A percentile compares a stretch with the other conserved stretches of the same genome.
These are phyloP conservation scores for Sarocladiaceae sp. DNA, from an alignment of 2,329 filamentous ascomycete species.

Conservation along the genomic window DNA sequence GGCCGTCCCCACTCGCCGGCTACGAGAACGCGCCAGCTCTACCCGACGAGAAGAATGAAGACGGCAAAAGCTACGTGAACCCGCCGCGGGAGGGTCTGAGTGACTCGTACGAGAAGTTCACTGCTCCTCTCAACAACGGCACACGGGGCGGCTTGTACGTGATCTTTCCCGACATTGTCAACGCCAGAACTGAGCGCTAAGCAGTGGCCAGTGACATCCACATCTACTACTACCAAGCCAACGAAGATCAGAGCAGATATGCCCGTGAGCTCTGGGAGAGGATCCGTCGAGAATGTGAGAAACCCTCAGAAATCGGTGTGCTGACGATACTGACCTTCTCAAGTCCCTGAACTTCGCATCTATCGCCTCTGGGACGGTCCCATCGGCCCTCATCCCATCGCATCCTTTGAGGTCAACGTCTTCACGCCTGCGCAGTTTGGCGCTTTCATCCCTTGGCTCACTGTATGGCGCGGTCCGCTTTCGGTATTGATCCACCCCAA, in stretches of 20 bases:
- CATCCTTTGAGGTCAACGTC: constrained; percentile 90
- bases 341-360: constrained; percentile 78
- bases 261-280: constrained; percentile 70
- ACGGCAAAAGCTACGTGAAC: constrained; percentile 75
- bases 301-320: not conserved
- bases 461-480: constrained; percentile 73
- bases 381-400: constrained; percentile 73
- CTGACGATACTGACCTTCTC: constrained; percentile 6
- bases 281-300: constrained; percentile 70
- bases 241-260: constrained; percentile 56
- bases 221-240: constrained; percentile 70
- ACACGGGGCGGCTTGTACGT: constrained; percentile 64
- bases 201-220: constrained; percentile 60
- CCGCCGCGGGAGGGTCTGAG: constrained; percentile 54
- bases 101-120: constrained; percentile 63
- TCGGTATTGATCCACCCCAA: constrained; percentile 81
- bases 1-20: constrained; percentile 48
- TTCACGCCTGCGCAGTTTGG: constrained; percentile 84
- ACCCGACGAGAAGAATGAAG: constrained; percentile 52
- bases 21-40: constrained; percentile 52
- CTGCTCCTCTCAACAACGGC: constrained; percentile 60
- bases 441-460: constrained; percentile 79
- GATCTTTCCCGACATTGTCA: not conserved
- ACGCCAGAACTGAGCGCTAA: not conserved
- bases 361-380: constrained; percentile 73